Conservation (phyloP, 2,329 filamentous ascomycete species). For the Curvularia sp. region DNA sequence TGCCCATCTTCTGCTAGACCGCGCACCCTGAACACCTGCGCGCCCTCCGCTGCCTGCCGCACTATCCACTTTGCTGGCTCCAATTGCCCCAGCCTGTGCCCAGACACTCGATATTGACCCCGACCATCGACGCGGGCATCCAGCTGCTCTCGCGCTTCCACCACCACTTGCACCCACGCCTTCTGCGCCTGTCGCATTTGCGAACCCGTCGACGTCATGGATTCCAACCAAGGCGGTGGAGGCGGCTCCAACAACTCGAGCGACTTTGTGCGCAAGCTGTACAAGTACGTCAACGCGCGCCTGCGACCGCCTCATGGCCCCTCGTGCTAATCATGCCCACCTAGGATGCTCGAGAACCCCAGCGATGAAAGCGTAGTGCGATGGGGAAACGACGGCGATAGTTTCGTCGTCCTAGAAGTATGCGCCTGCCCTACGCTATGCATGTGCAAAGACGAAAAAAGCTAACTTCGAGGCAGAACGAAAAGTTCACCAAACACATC, state of each 20-base stretch:
- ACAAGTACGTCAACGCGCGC: constrained; percentile 72
- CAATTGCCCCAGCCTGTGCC: constrained; percentile 8
- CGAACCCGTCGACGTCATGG: constrained; percentile 35
- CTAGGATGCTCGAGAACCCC: constrained; percentile 94
- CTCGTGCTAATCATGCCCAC: constrained; percentile 38
- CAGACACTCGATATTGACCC: neutral
- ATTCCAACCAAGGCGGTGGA: constrained; percentile 40
- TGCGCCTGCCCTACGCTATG: constrained; percentile 18
- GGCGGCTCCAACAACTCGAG: constrained; percentile 79
- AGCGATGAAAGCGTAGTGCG: constrained; percentile 90
- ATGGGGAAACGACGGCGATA: constrained; percentile 94
- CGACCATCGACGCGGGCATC: neutral
- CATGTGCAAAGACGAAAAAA: neutral
- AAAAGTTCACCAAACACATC: constrained; percentile 97
- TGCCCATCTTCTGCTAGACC: constrained; percentile 7
- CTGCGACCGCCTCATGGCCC: neutral
- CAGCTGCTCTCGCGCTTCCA: constrained; percentile 19
- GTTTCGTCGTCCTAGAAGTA: constrained; percentile 97
- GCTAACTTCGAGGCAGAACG: constrained; percentile 68
- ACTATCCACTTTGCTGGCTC: constrained; percentile 2
- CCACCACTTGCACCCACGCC: constrained; percentile 7
- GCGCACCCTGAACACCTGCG: constrained; percentile 25
- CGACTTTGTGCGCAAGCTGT: constrained; percentile 98
- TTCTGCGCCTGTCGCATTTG: constrained; percentile 2
- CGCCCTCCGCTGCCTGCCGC: constrained; percentile 18